Conservation (phyloP, 2,329 filamentous ascomycete genomes). For the Tolypocladium tundrense region DNA sequence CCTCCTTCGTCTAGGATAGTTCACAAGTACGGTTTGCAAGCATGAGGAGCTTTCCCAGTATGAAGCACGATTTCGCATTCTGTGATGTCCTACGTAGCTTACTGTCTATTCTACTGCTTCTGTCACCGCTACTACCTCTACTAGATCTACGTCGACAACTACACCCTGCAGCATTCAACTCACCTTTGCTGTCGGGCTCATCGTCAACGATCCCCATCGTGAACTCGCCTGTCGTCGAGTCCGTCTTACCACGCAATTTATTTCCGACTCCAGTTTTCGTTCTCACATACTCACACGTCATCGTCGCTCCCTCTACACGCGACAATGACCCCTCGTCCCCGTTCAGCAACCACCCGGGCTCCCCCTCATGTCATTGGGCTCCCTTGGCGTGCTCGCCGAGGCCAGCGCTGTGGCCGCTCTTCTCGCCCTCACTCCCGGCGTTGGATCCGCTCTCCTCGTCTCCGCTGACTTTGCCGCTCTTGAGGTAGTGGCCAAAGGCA, state of each 20-base stretch:
- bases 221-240: not conserved
- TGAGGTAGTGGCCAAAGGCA: slow-evolving; percentile 21
- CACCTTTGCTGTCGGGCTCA: not conserved
- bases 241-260: not conserved
- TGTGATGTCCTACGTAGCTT: not conserved
- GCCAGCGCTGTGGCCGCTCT: slow-evolving; percentile 2
- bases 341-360: not conserved
- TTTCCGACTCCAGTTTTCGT: not conserved
- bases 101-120: not conserved
- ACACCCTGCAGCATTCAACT: not conserved
- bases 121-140: not conserved
- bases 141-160: not conserved
- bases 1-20: not conserved
- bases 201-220: not conserved
- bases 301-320: not conserved
- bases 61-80: not conserved
- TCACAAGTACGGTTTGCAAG: not conserved
- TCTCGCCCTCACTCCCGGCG: slow-evolving; percentile 3
- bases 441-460: slow-evolving; percentile 6
- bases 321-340: not conserved
- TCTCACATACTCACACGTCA: not conserved
- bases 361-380: slow-evolving; percentile 10
- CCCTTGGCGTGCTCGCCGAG: not conserved
- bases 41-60: not conserved
- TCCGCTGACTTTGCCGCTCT: slow-evolving; percentile 8